Evolutionary conservation across 371 early-diverging fungal species (phyloP), one percentile per base, ranked within the genome.

Genomic region (Lichtheimia corymbifera): DNA sequence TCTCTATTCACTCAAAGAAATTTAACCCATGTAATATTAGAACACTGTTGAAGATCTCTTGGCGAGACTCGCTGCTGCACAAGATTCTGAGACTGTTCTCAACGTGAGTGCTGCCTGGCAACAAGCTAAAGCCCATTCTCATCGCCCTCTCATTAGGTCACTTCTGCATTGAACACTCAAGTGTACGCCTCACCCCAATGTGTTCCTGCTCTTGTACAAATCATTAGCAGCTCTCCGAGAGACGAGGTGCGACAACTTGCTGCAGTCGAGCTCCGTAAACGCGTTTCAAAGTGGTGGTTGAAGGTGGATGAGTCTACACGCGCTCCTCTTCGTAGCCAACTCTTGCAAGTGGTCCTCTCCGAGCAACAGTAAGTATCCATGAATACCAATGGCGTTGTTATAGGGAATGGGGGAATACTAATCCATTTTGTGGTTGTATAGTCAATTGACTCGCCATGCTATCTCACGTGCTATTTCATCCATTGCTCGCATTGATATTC

Each of bases 231-330:
- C 9, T 86, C 85, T 12, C 69, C 80, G 41, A 77, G 85, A 45
- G 74, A 74, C 63, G 81, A 80, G 69, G 78, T 94, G 18, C 91
- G 95, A 50, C 94, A 95, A 71, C 79, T 96, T 28, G 92, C 95
- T 45, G 91, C 95, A 25, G 93, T 96, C 18, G 96, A 96, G 80
- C 85, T 91, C 59, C 84, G 92, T 65, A 96, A 96, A 71, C 84
- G 88, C 57, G 71, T 89, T 27, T 55, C 82, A 5, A 86, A 80
- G 67, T 87, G 79, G 82, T 95, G 95, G 95, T 68, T 71, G 22
- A 77, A 84, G 40, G 43, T 91, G 6, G 88, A 83, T 50, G 83
- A 66, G 20, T 66, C 66, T 9, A 71, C 74, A 27, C 79, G 86
- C 56, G 76, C 72, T 22, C 67, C 73, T 27, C 83, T 93, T 61